Evolutionary conservation across 2,329 filamentous ascomycete genomes (phyloP).

Genomic region (Alternaria rosae): DNA sequence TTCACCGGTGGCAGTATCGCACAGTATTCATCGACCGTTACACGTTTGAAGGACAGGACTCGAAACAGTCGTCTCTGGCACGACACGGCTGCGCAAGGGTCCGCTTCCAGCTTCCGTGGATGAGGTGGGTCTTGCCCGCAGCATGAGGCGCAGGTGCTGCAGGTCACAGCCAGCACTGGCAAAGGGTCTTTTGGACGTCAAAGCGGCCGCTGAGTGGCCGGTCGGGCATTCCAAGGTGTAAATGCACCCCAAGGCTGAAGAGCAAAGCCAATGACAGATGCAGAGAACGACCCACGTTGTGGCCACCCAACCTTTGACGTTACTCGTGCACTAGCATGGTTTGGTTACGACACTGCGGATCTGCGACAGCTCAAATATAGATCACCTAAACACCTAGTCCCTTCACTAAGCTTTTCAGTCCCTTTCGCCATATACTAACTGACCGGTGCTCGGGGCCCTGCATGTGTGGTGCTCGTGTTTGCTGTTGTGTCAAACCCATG

Average conservation of each 20-base stretch:
- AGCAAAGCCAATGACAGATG: slow-evolving; percentile 12
- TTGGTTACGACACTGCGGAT: slow-evolving; percentile 30
- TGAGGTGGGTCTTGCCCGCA: slow-evolving; percentile 18
- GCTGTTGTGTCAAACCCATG: slow-evolving; percentile 25
- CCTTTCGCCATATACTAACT: slow-evolving; percentile 17
- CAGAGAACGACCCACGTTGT: slow-evolving; percentile 21
- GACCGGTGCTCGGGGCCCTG: slow-evolving; percentile 16
- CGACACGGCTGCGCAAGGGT: slow-evolving; percentile 17
- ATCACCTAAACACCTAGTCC: slow-evolving; percentile 26
- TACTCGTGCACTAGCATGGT: slow-evolving; percentile 28
- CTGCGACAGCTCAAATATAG: slow-evolving; percentile 40
- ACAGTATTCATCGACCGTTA: neutral
- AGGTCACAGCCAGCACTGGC: slow-evolving; percentile 6
- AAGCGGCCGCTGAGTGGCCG: slow-evolving; percentile 5
- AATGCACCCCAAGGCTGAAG: slow-evolving; percentile 1
- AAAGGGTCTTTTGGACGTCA: slow-evolving; percentile 5
- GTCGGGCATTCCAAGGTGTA: slow-evolving; percentile 4
- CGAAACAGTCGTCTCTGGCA: slow-evolving; percentile 6
- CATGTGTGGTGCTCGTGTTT: slow-evolving; percentile 33
- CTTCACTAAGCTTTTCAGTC: slow-evolving; percentile 21
- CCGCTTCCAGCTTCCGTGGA: slow-evolving; percentile 5
- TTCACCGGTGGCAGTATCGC: neutral
- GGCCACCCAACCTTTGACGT: slow-evolving; percentile 19
- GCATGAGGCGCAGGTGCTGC: slow-evolving; percentile 21
- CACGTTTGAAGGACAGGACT: neutral